Evolutionary conservation across 345 rosid genomes (phyloP).

Genomic region (Pistacia atlantica): DNA sequence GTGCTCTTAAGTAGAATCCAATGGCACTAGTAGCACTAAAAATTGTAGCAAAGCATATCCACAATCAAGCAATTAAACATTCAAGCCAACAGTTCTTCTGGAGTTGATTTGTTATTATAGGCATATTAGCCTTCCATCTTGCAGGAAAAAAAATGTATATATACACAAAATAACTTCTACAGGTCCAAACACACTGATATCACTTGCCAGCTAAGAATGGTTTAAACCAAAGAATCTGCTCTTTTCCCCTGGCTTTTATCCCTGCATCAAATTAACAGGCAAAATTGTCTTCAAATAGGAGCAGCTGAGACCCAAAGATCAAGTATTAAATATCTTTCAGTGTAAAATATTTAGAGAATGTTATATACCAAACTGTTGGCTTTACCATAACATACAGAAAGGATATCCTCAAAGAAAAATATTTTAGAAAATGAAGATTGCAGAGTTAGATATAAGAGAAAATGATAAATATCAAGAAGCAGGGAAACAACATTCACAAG

Average conservation of each 20-base stretch:
- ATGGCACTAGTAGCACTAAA: not conserved
- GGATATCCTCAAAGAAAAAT: not conserved
- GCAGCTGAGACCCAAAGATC: not conserved
- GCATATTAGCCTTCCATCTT: slow-evolving; percentile 14
- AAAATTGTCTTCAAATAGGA: not conserved
- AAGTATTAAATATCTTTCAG: not conserved
- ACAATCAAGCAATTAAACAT: slow-evolving; percentile 15
- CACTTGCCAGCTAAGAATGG: not conserved
- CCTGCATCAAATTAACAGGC: slow-evolving; percentile 17
- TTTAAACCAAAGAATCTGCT: not conserved
- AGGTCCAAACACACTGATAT: not conserved
- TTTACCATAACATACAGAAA: not conserved
- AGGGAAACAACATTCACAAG: not conserved
- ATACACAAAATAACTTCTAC: not conserved
- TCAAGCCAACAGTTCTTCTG: slow-evolving; percentile 16
- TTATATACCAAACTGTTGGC: not conserved
- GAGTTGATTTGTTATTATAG: not conserved
- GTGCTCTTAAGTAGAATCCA: slow-evolving; percentile 16
- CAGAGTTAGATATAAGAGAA: not conserved
- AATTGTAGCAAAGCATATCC: not conserved
- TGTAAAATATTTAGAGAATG: not conserved
- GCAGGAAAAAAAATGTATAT: not conserved
- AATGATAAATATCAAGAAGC: not conserved
- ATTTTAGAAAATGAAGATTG: not conserved
- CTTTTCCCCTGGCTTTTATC: slow-evolving; percentile 17